Evolutionary conservation across 495 filamentous ascomycete species (phyloP).

Genomic region (Penicillium taxi): DNA sequence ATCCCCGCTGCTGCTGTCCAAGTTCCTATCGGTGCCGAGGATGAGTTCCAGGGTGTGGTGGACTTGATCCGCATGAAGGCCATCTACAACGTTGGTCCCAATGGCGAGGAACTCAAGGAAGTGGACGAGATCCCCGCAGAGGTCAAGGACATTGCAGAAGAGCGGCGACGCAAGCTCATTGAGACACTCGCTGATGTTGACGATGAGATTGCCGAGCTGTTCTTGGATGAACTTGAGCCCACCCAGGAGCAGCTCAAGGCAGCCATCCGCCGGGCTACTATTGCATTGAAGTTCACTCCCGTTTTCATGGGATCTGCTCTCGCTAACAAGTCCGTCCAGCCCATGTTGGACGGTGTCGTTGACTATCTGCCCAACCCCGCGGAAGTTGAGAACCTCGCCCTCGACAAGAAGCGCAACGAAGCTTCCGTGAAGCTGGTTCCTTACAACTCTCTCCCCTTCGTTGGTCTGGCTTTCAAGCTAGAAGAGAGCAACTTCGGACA

Average conservation of each 20-base stretch:
- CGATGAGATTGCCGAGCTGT: conserved; percentile 95
- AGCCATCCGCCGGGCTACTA: conserved; percentile 84
- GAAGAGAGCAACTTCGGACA: conserved; percentile 99
- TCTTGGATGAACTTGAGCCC: conserved; percentile 77
- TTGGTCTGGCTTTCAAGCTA: conserved; percentile 96
- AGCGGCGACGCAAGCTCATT: conserved; percentile 77
- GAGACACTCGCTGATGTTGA: conserved; percentile 97
- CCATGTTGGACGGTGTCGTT: conserved; percentile 93
- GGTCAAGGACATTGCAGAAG: conserved; percentile 61
- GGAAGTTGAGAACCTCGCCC: conserved; percentile 82
- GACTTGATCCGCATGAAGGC: conserved; percentile 89
- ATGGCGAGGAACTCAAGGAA: conserved; percentile 63
- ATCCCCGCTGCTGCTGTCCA: conserved; percentile 90
- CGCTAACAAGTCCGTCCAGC: conserved; percentile 91
- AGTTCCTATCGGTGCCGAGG: conserved; percentile 89
- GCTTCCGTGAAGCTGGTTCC: conserved; percentile 76
- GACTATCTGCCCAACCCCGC: conserved; percentile 92
- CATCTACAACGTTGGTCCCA: conserved; percentile 79
- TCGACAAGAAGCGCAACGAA: conserved; percentile 75
- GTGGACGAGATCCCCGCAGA: conserved; percentile 75
- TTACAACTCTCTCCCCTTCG: conserved; percentile 87
- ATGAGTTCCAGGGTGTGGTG: conserved; percentile 88
- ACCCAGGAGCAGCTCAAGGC: conserved; percentile 73
- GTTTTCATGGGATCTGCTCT: conserved; percentile 95
- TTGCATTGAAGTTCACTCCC: conserved; percentile 82